A percentile compares a stretch with the other conserved stretches of the same genome.
These are phyloP conservation scores for Agaricus bisporus DNA, from an alignment of 768 basidiomycete genomes.

Conservation along the genomic window DNA sequence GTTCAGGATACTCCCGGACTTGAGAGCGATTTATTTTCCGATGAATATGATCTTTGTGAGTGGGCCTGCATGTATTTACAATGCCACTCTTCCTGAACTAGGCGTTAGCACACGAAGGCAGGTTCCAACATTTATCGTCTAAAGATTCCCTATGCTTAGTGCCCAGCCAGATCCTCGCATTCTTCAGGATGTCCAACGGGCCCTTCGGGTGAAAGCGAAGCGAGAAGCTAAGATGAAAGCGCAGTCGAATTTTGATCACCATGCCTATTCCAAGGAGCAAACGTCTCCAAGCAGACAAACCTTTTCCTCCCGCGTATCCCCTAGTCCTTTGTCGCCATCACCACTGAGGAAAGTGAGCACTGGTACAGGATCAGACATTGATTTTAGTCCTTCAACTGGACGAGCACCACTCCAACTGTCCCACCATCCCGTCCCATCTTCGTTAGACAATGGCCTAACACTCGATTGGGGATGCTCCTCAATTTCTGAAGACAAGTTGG, in stretches of 20 bases:
- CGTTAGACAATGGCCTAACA: constrained; percentile 61
- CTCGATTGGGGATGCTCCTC: constrained; percentile 67
- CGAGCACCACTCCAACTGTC: constrained; percentile 20
- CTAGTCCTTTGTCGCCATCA: constrained; percentile 20
- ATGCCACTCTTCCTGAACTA: not conserved
- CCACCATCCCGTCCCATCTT: constrained; percentile 61
- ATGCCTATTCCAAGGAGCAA: constrained; percentile 17
- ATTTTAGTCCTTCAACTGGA: constrained; percentile 64
- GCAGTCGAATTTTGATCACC: constrained; percentile 15
- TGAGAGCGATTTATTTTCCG: constrained; percentile 44
- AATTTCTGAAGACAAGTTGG: constrained; percentile 49
- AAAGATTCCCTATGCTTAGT: constrained; percentile 1
- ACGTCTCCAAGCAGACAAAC: constrained; percentile 19
- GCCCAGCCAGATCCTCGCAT: constrained; percentile 61
- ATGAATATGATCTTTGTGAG: constrained; percentile 77
- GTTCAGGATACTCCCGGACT: constrained; percentile 7
- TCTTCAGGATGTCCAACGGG: constrained; percentile 74
- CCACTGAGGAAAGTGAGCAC: constrained; percentile 20
- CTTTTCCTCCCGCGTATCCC: constrained; percentile 18
- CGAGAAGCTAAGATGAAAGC: constrained; percentile 57
- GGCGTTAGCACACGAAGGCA: constrained; percentile 67
- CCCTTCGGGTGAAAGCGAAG: constrained; percentile 65
- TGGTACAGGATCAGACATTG: constrained; percentile 43
- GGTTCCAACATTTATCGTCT: constrained; percentile 13
- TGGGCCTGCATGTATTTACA: constrained; percentile 10